phyloP scores from a whole-genome alignment of 371 early-diverging fungal species.

The Mycotypha africana region DNA sequence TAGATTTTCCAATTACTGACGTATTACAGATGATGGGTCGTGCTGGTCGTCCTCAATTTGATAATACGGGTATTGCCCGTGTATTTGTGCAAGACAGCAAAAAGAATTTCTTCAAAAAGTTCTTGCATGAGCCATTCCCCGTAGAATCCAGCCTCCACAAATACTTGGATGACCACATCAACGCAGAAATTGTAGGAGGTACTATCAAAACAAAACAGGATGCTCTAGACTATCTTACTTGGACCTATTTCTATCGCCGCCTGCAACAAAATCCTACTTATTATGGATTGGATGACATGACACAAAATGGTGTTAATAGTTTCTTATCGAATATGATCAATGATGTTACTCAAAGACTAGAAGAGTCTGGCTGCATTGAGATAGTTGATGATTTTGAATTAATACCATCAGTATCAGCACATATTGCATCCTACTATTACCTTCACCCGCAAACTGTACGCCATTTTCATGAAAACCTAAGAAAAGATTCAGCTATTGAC shows the following conservation, averaged over 20 bases:
- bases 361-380: constrained; percentile 68
- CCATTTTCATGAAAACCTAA: constrained; percentile 52
- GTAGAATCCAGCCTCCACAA: constrained; percentile 81
- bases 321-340: constrained; percentile 79
- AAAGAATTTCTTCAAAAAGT: constrained; percentile 95
- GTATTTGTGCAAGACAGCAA: constrained; percentile 88
- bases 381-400: constrained; percentile 57
- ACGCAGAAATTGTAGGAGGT: constrained; percentile 87
- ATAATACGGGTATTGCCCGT: constrained; percentile 81
- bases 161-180: constrained; percentile 81
- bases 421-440: constrained; percentile 88
- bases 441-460: constrained; percentile 76
- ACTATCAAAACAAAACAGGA: constrained; percentile 85
- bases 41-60: constrained; percentile 98
- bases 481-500: constrained; percentile 41
- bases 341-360: constrained; percentile 59
- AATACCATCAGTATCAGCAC: constrained; percentile 66
- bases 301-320: constrained; percentile 59
- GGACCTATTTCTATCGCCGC: constrained; percentile 93
- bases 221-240: constrained; percentile 88
- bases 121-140: constrained; percentile 90
- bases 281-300: constrained; percentile 82
- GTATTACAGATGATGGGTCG: constrained; percentile 99
- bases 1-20: constrained; percentile 94
- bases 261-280: constrained; percentile 91